Base-by-base conservation (phyloP, 2,329 filamentous ascomycete species). In the Aspergillus awamori region DNA sequence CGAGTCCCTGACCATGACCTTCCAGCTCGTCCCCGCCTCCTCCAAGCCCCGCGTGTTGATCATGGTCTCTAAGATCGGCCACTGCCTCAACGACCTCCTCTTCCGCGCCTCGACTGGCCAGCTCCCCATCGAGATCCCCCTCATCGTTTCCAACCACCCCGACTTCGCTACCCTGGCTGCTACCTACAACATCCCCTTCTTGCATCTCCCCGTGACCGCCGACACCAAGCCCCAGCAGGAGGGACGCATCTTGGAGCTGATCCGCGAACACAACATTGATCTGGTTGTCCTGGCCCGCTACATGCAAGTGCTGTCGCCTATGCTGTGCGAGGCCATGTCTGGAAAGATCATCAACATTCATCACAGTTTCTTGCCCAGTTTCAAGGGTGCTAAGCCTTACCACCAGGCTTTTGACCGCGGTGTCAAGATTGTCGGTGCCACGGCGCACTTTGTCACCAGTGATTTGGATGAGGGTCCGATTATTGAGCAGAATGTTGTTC, bases 271-370 rank as follows among this genome's bases (percentile, higher is more conserved):
- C 76, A 78, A 84, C 66, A 86, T 95, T 71, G 91, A 95, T 72
- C 84, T 95, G 57, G 85, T 95, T 57, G 91, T 95, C 1, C 81
- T 95, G 51, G 91, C 91, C 6, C 87, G 91, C 62, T 95, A 95
- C 80, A 95, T 95, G 91, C 91, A 95, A 80, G 90, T 95, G 33
- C 83, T 95, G 10, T 90, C 87, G 22, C 90, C 90, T 0, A 85
- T 79, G 8, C 81, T 95, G 43, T 95, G 91, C 80, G 79, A 83
- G 60, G 90, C 86, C 69, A 93, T 95, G 90, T 89, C 87, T 54
- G 91, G 91, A 61, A 88, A 87, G 74, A 95, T 95, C 80, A 94
- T 95, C 88, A 95, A 95, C 80, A 94, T 95, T 77, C 91, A 95
- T 80, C 91, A 95, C 80, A 89, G 86, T 68, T 95, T 95, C 85